Base-by-base conservation (phyloP, 768 basidiomycete genomes). In the Aureoboletus auriporus region DNA sequence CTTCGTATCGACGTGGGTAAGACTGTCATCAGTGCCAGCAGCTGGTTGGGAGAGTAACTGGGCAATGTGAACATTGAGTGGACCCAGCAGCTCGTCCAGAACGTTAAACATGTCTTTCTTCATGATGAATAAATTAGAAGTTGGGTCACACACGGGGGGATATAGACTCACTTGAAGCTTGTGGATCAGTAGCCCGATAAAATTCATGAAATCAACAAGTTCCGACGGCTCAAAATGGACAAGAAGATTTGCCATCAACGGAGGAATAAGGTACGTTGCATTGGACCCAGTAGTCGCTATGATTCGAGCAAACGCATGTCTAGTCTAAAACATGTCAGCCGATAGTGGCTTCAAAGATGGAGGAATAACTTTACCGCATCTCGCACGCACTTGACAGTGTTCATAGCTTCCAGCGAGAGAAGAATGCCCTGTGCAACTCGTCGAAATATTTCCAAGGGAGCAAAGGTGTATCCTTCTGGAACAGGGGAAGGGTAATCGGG, bases 141-240 rank as follows among this genome's bases (percentile, higher is more conserved):
- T 39, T 12, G 26, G 17, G 17, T 35, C 28, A 17, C 50, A n/a
- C 10, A 6, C 17, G 20, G 46, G 26, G 14, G 6, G 28, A 43
- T 28, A 13, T 39, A 41, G 20, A 52, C 66, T 46, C 51, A 93
- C 94, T 75, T 92, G 89, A 46, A 98, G 79, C 63, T 89, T 89
- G 65, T 95, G 92, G 44, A 94, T 85, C 45, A 97, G 72, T 8
- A 96, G 73, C 7, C 87, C 87, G 46, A 99, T 87, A 73, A 99
- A 98, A 60, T 86, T 88, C 77, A 98, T 86, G 60, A 98, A 95
- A 62, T 99, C 96, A 27, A 88, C 84, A 49, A 99, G 72, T 66
- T 99, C 96, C 7, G 86, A 80, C 1, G 93, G 86, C 55, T 96
- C 92, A 60, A 94, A 93, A 57, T 95, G 89, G 3, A 84, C 79